These are phyloP conservation scores for Kwoniella mangroviensis DNA, from an alignment of 768 basidiomycete genomes.

Conservation along the genomic window DNA sequence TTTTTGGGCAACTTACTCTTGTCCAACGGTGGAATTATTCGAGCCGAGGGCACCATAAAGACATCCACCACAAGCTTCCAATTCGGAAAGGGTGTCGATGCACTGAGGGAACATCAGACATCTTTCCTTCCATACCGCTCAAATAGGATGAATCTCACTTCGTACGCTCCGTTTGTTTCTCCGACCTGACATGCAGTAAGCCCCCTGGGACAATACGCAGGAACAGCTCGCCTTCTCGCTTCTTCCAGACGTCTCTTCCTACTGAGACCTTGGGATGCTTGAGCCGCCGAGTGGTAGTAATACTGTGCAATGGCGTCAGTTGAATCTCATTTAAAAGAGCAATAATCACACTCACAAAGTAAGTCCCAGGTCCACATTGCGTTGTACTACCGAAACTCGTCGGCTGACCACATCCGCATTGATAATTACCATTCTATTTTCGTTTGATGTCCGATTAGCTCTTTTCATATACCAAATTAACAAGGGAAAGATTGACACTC, in stretches of 20 bases:
- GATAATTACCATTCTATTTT: conserved; percentile 4
- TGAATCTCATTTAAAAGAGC: background rate
- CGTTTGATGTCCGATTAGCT: too few relatives aligned
- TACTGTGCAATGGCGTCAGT: background rate
- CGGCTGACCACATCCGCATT: conserved; percentile 10
- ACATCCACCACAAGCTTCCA: conserved; percentile 12
- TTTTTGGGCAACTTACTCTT: background rate
- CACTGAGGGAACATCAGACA: background rate
- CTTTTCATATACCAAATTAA: too few relatives aligned
- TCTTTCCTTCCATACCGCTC: too few relatives aligned
- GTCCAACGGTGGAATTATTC: background rate
- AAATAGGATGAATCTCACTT: background rate
- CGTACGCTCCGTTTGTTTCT: background rate
- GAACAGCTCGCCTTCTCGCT: background rate
- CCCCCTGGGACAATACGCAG: conserved; percentile 3
- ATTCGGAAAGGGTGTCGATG: conserved; percentile 4
- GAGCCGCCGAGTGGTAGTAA: conserved; percentile 10
- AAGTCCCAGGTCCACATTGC: conserved; percentile 5
- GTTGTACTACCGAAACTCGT: background rate
- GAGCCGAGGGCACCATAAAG: conserved; percentile 3
- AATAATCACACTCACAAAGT: conserved; percentile 5
- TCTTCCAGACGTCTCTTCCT: conserved; percentile 4
- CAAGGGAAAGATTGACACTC: background rate
- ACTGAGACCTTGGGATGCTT: conserved; percentile 17
- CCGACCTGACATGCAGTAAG: conserved; percentile 3